Conservation (phyloP, 306 rosid species). For the Vigna unguiculata region DNA sequence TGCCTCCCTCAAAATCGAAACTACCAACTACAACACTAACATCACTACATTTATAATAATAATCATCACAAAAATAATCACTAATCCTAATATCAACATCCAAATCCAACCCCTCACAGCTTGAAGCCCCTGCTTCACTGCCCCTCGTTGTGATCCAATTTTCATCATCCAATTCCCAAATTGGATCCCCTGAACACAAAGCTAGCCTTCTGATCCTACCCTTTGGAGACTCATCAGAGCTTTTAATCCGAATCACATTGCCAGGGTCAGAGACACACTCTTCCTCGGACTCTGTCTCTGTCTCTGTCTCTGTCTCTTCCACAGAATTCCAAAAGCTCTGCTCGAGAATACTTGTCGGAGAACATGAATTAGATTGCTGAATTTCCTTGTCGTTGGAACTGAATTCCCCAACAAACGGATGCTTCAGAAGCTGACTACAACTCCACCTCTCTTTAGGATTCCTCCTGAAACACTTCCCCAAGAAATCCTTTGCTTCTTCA, state of each 20-base stretch:
- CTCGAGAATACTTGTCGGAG: conserved; percentile 94
- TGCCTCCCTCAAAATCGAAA: conserved; percentile 55
- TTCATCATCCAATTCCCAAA: conserved; percentile 58
- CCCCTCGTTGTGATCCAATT: conserved; percentile 69
- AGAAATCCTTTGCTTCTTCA: conserved; percentile 76
- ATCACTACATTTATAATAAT: conserved; percentile 44
- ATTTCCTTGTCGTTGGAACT: conserved; percentile 49
- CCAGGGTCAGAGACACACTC: conserved; percentile 27
- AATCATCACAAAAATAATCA: conserved; percentile 40
- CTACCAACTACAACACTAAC: conserved; percentile 42
- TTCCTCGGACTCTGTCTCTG: conserved; percentile 48
- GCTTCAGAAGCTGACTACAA: conserved; percentile 69
- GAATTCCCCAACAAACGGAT: conserved; percentile 71
- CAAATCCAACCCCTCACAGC: conserved; percentile 18
- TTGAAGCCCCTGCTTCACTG: conserved; percentile 40
- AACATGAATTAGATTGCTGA: conserved; percentile 54
- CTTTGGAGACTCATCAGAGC: conserved; percentile 38
- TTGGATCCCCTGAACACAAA: conserved; percentile 54
- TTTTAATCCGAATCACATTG: conserved; percentile 36
- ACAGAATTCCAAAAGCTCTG: conserved; percentile 73
- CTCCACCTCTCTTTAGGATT: conserved; percentile 80
- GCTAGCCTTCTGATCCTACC: conserved; percentile 75
- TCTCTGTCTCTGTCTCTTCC: conserved; percentile 59
- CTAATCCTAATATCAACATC: conserved; percentile 45
- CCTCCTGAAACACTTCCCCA: conserved; percentile 79